phyloP scores from a whole-genome alignment of 116 monocot genomes.

The Zostera marina region DNA sequence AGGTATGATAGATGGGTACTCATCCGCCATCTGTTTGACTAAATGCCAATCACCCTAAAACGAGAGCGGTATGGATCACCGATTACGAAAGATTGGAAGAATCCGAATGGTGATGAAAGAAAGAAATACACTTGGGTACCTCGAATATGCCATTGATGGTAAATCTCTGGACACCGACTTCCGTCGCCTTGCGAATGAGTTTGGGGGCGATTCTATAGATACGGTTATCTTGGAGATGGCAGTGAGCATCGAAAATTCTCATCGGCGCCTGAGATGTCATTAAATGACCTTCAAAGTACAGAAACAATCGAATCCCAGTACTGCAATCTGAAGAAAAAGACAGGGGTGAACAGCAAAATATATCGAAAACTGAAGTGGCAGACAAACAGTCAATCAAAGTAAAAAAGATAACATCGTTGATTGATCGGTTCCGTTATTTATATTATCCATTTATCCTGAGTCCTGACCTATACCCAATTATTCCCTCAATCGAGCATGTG shows the following conservation, averaged over 20 bases:
- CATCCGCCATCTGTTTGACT: constrained; percentile 76
- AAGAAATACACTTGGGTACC: constrained; percentile 13
- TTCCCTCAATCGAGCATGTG: too few relatives aligned
- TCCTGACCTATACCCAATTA: too few relatives aligned
- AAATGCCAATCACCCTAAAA: constrained; percentile 66
- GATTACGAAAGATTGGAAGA: not conserved
- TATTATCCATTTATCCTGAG: too few relatives aligned
- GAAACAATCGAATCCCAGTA: too few relatives aligned
- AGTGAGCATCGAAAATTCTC: constrained; percentile 91
- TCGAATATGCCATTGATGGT: constrained; percentile 75
- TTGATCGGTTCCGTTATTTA: too few relatives aligned
- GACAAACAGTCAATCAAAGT: too few relatives aligned
- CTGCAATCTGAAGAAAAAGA: too few relatives aligned
- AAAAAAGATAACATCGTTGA: too few relatives aligned
- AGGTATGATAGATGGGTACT: constrained; percentile 46
- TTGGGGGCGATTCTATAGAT: constrained; percentile 29
- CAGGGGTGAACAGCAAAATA: too few relatives aligned
- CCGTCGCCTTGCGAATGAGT: constrained; percentile 42
- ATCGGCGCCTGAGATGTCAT: too few relatives aligned
- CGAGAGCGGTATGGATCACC: not conserved
- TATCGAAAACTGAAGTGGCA: too few relatives aligned
- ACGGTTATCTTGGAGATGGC: constrained; percentile 75
- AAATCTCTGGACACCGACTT: constrained; percentile 56
- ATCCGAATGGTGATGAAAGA: not conserved
- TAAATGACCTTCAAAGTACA: too few relatives aligned